A percentile compares a stretch with the other conserved stretches of the same genome.
These are phyloP conservation scores for Carex scoparia DNA, from an alignment of 176 grass and related monocot species.

Conservation along the genomic window DNA sequence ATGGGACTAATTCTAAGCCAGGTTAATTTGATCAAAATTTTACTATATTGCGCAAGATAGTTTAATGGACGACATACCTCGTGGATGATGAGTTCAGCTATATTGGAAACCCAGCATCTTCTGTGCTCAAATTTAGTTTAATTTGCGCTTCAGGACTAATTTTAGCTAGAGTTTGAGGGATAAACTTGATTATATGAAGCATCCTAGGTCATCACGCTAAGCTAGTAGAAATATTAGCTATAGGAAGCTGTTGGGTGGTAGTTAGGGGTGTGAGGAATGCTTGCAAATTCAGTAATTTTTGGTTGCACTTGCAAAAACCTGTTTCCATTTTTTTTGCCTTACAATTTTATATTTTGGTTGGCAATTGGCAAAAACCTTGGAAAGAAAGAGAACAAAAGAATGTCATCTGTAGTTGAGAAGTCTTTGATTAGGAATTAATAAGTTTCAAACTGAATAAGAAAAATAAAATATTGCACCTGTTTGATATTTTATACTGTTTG, in stretches of 20 bases:
- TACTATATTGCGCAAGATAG: background rate
- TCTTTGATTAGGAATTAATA: background rate
- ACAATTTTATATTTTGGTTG: background rate
- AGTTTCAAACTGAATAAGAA: background rate
- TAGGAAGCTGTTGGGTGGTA: background rate
- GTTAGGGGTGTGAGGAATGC: background rate
- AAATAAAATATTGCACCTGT: background rate
- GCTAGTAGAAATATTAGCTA: background rate
- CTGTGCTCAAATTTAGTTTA: background rate
- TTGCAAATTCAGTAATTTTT: background rate
- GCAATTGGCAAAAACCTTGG: too few species aligned
- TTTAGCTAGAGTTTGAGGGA: background rate
- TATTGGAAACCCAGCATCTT: background rate
- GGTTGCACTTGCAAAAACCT: background rate
- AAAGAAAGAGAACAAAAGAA: too few species aligned
- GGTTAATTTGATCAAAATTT: background rate
- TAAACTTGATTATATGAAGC: background rate
- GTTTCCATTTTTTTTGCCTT: background rate
- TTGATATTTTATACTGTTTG: background rate
- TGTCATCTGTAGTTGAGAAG: background rate
- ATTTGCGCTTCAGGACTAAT: background rate
- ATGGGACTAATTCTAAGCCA: background rate
- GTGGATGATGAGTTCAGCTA: slow-evolving; percentile 5
- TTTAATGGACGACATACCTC: background rate
- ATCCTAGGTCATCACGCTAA: background rate